phyloP scores from a whole-genome alignment of 2,329 filamentous ascomycete species.

The Botryotinia calthae region DNA sequence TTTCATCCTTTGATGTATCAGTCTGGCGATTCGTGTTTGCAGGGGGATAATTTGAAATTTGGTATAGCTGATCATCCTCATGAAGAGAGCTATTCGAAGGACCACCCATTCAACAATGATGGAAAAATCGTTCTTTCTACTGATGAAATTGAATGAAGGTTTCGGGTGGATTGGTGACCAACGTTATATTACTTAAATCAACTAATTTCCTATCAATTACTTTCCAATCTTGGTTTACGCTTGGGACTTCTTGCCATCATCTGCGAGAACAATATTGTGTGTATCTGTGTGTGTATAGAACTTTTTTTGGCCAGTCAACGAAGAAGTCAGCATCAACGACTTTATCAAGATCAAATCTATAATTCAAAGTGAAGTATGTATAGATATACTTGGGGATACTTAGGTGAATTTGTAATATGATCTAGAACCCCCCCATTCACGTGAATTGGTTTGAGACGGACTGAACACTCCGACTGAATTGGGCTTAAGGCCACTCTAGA shows the following conservation, averaged over 20 bases:
- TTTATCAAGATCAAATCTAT: background rate
- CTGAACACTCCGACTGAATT: background rate
- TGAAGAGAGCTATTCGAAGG: constrained; percentile 7
- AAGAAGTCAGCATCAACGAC: background rate
- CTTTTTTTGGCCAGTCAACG: background rate
- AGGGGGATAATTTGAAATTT: constrained; percentile 13
- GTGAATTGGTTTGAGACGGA: background rate
- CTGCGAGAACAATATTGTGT: background rate
- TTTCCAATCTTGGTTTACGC: background rate
- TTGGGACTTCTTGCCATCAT: background rate
- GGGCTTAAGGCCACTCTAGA: background rate
- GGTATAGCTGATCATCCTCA: constrained; percentile 16
- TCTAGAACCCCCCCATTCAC: background rate
- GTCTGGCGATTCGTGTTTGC: background rate
- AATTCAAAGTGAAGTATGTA: background rate
- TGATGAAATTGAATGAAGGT: background rate
- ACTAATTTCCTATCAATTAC: background rate
- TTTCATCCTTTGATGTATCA: constrained; percentile 2
- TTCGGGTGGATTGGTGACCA: too few species aligned
- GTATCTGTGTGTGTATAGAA: background rate
- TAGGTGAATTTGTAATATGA: background rate
- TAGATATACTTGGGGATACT: background rate
- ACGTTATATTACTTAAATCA: background rate
- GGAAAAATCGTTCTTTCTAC: background rate
- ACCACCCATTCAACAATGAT: constrained; percentile 16